These are phyloP conservation scores for Pythium folliculosum DNA, from an alignment of 352 stramenopile species.

Conservation along the genomic window DNA sequence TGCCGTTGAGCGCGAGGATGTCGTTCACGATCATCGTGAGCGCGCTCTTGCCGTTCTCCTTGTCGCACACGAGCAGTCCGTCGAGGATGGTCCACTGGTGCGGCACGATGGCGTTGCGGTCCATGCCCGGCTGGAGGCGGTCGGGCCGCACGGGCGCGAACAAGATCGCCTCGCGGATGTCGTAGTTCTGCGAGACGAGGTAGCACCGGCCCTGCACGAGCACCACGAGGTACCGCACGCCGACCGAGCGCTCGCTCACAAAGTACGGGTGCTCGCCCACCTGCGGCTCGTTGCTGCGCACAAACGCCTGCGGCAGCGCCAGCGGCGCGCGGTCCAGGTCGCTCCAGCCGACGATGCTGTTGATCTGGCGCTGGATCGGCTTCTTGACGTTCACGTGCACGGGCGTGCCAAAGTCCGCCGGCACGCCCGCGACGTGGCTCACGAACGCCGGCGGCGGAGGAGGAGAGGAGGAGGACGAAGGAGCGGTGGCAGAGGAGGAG, in stretches of 20 bases:
- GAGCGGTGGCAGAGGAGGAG: background rate
- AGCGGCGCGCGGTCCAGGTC: constrained; percentile 76
- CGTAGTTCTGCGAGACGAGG: constrained; percentile 81
- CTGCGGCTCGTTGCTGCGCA: constrained; percentile 72
- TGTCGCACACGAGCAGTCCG: constrained; percentile 79
- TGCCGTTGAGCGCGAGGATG: constrained; percentile 84
- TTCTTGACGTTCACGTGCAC: constrained; percentile 77
- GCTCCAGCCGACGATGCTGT: constrained; percentile 78
- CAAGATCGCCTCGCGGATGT: constrained; percentile 76
- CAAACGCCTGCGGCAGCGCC: constrained; percentile 68
- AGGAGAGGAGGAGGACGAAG: constrained; percentile 9
- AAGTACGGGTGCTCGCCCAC: constrained; percentile 85
- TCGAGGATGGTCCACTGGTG: constrained; percentile 90
- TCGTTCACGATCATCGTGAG: constrained; percentile 85
- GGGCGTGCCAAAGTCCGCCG: constrained; percentile 62
- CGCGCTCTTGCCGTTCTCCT: constrained; percentile 68
- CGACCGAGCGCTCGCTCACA: constrained; percentile 80
- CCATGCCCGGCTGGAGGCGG: constrained; percentile 68
- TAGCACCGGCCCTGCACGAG: constrained; percentile 83
- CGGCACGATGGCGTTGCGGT: constrained; percentile 69
- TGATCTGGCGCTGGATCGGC: constrained; percentile 82
- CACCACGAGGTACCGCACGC: constrained; percentile 75
- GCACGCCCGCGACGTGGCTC: constrained; percentile 33
- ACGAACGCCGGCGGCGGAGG: constrained; percentile 14
- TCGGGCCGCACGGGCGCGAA: constrained; percentile 82